phyloP scores from a whole-genome alignment of 768 basidiomycete genomes.

The Austroboletus eburneus region DNA sequence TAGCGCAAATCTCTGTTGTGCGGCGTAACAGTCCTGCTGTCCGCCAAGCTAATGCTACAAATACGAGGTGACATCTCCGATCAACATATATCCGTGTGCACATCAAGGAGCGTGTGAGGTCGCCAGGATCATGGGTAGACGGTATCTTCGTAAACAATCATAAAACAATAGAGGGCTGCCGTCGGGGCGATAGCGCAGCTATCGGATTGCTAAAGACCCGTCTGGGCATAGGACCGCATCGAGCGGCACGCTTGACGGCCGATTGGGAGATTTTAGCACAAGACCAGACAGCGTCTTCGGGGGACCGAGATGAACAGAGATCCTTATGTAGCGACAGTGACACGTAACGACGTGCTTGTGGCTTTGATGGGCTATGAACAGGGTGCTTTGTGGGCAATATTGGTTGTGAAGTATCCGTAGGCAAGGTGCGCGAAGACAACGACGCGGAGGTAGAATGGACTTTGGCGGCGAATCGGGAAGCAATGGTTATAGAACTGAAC shows the following conservation, averaged over 20 bases:
- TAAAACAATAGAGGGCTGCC: not conserved
- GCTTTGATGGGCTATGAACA: conserved; percentile 6
- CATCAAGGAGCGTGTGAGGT: conserved; percentile 12
- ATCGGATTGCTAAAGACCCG: conserved; percentile 23
- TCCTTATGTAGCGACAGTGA: conserved; percentile 11
- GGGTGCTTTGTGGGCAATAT: conserved; percentile 4
- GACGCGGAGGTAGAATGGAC: conserved; percentile 6
- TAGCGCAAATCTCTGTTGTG: conserved; percentile 1
- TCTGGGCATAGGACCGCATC: conserved; percentile 16
- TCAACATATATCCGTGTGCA: conserved; percentile 5
- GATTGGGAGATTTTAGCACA: conserved; percentile 32
- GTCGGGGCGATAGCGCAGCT: conserved; percentile 10
- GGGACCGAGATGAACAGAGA: not conserved
- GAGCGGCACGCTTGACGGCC: conserved; percentile 22
- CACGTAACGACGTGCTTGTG: conserved; percentile 9
- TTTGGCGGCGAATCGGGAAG: conserved; percentile 16
- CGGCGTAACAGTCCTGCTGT: conserved; percentile 12
- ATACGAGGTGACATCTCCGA: conserved; percentile 1
- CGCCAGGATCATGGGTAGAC: conserved; percentile 1
- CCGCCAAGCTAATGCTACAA: conserved; percentile 18
- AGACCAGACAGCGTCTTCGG: conserved; percentile 22
- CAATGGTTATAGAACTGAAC: conserved; percentile 18
- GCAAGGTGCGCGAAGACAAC: conserved; percentile 3
- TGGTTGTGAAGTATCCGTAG: conserved; percentile 7
- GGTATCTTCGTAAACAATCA: conserved; percentile 9